Evolutionary conservation across 1,284 basidiomycete genomes (phyloP).

Genomic region (Microbotryum silenes-acaulis): DNA sequence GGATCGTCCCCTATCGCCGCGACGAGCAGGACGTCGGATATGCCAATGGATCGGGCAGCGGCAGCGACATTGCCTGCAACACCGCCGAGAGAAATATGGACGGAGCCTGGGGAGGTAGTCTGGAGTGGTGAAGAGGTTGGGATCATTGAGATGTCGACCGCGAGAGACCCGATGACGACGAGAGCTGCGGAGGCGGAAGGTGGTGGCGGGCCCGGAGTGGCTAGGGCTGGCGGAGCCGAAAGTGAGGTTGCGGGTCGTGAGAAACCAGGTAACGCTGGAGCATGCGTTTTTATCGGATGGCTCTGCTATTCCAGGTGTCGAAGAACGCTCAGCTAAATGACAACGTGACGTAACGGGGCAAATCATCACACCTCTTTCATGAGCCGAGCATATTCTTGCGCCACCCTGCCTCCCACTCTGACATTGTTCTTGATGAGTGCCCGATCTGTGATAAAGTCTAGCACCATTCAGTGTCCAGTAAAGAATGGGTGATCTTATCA

Average conservation of each 20-base stretch:
- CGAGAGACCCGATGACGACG: slow-evolving; percentile 70
- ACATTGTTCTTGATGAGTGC: slow-evolving; percentile 91
- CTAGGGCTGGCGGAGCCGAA: not conserved
- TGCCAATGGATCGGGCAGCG: slow-evolving; percentile 58
- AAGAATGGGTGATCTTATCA: not conserved
- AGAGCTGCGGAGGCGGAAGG: not conserved
- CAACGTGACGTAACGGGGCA: not conserved
- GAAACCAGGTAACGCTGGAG: too few relatives aligned
- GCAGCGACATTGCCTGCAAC: slow-evolving; percentile 92
- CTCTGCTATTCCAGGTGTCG: not conserved
- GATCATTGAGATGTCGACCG: slow-evolving; percentile 66
- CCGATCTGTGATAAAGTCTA: slow-evolving; percentile 52
- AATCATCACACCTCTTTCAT: slow-evolving; percentile 29
- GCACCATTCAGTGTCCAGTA: too few relatives aligned
- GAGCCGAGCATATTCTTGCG: slow-evolving; percentile 60
- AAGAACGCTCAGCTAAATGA: not conserved
- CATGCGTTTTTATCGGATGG: too few relatives aligned
- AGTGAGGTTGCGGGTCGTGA: not conserved
- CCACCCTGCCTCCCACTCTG: slow-evolving; percentile 71
- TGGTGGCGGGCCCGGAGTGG: not conserved
- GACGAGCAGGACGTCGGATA: slow-evolving; percentile 42
- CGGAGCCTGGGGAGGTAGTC: slow-evolving; percentile 72
- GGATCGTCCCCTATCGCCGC: slow-evolving; percentile 40
- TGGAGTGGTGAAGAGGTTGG: slow-evolving; percentile 45
- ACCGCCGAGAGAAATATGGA: slow-evolving; percentile 72